These are phyloP conservation scores for Plasmodium malariae DNA, from an alignment of 169 alveolate genomes.

Conservation along the genomic window DNA sequence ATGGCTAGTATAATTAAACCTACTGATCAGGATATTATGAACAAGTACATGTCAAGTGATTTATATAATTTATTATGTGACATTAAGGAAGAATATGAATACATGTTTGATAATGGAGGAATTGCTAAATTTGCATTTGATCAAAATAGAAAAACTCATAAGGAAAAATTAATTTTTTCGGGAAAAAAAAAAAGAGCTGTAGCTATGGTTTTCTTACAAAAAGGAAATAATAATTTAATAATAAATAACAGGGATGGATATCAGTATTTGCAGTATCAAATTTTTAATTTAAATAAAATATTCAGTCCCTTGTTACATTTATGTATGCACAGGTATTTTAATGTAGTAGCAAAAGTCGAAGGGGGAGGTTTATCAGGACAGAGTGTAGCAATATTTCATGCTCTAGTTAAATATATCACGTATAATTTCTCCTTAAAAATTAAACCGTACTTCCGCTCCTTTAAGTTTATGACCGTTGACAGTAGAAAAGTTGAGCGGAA, in stretches of 20 bases:
- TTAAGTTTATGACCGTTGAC: conserved; percentile 67
- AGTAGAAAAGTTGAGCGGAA: conserved; percentile 66
- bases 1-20: conserved; percentile 3
- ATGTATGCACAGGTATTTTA: conserved; percentile 79
- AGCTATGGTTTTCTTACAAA: conserved; percentile 85
- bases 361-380: conserved; percentile 88
- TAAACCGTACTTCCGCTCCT: conserved; percentile 75
- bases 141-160: conserved; percentile 43
- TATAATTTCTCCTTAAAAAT: conserved; percentile 80
- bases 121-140: conserved; percentile 45
- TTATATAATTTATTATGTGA: conserved; percentile 48
- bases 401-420: conserved; percentile 81
- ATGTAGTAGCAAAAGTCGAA: conserved; percentile 80
- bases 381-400: conserved; percentile 86
- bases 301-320: conserved; percentile 81
- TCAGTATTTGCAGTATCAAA: conserved; percentile 83
- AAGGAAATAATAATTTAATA: conserved; percentile 85
- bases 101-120: conserved; percentile 74
- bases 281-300: conserved; percentile 79
- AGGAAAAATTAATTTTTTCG: conserved; percentile 54
- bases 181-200: conserved; percentile 73
- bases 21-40: conserved; percentile 45
- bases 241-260: conserved; percentile 86
- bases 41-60: conserved; percentile 53
- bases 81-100: conserved; percentile 63